Percentiles rank a stretch among this genome's conserved stretches.
Evolutionary conservation across 345 rosid species (phyloP).

Genomic region (Citrus sinensis): DNA sequence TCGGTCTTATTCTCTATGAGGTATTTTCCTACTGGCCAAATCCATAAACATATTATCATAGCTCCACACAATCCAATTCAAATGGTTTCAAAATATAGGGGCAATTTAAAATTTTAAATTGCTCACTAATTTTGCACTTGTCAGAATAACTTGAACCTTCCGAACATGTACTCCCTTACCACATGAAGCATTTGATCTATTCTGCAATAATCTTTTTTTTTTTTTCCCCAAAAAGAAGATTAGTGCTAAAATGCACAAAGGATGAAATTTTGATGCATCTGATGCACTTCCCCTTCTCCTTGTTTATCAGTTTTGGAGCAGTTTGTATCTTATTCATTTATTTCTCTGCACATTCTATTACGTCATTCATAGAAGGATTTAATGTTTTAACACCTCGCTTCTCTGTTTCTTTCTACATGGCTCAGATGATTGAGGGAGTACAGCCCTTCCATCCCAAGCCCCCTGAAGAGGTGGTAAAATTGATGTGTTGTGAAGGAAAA

Average conservation of each 20-base stretch:
- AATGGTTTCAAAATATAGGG: background rate
- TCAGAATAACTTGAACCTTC: background rate
- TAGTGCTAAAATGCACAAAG: no score
- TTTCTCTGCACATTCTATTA: background rate
- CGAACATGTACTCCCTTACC: background rate
- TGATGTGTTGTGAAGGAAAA: slow-evolving; percentile 64
- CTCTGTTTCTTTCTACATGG: slow-evolving; percentile 14
- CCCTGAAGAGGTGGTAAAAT: slow-evolving; percentile 56
- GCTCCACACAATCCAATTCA: background rate
- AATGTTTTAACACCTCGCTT: background rate
- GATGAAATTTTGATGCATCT: background rate
- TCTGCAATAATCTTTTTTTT: no score
- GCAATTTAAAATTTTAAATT: background rate
- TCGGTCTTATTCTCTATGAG: slow-evolving; percentile 83
- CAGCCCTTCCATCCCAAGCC: slow-evolving; percentile 72
- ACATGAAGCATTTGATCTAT: background rate
- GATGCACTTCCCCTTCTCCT: background rate
- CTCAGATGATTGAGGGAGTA: slow-evolving; percentile 85
- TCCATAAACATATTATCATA: background rate
- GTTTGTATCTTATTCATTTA: background rate
- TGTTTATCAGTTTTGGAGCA: background rate
- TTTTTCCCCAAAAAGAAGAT: no score
- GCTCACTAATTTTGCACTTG: background rate
- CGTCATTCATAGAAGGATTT: no score
- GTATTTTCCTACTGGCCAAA: slow-evolving; percentile 34